phyloP scores from a whole-genome alignment of 441 rosid species.

The Theobroma grandiflorum region DNA sequence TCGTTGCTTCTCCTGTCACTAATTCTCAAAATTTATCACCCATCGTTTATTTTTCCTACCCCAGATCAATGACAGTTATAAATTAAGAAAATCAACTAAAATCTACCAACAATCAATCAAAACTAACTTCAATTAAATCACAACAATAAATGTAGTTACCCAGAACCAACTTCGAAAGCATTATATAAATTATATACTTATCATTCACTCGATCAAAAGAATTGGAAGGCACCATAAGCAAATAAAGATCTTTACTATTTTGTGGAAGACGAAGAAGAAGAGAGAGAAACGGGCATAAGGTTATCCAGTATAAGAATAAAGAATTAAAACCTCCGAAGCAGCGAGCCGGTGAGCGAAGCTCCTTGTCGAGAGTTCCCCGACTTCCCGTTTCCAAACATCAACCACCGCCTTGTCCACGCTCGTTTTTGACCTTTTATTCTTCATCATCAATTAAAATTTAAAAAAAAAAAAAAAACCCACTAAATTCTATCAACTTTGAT shows the following conservation, averaged over 20 bases:
- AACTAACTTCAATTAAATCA: background rate
- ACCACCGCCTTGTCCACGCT: constrained; percentile 56
- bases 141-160: background rate
- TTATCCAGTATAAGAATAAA: constrained; percentile 5
- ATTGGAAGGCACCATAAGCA: background rate
- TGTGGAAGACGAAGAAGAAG: background rate
- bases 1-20: background rate
- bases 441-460: background rate
- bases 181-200: background rate
- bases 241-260: background rate
- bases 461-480: background rate
- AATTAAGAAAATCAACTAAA: constrained; percentile 2
- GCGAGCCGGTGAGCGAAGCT: constrained; percentile 74
- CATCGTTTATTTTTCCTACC: constrained; percentile 1
- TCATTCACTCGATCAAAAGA: background rate
- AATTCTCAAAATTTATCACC: background rate
- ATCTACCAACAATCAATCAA: background rate
- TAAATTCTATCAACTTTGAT: background rate
- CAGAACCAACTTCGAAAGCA: background rate
- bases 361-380: constrained; percentile 76
- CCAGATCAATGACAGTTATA: background rate
- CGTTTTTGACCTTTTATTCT: constrained; percentile 47
- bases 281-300: background rate
- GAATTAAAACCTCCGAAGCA: constrained; percentile 70
- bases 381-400: constrained; percentile 75